A percentile compares a stretch with the other conserved stretches of the same genome.
These are phyloP conservation scores for Phlebiopsis gigantea DNA, from an alignment of 768 basidiomycete species.

Conservation along the genomic window DNA sequence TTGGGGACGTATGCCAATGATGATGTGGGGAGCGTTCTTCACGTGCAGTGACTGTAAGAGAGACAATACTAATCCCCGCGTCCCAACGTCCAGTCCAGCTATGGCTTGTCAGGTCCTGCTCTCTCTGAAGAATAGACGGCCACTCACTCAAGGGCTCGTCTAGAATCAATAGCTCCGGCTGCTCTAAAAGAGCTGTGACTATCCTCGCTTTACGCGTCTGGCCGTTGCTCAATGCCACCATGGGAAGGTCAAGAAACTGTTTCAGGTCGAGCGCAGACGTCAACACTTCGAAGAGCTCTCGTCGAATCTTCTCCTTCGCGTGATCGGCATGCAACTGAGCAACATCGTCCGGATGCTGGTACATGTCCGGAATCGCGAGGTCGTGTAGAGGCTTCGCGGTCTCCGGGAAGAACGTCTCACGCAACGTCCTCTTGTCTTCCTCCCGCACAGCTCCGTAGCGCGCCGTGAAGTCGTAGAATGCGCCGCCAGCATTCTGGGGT, in stretches of 20 bases:
- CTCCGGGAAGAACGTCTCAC: constrained; percentile 63
- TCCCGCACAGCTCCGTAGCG: constrained; percentile 87
- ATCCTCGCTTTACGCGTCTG: constrained; percentile 88
- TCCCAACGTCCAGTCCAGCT: constrained; percentile 75
- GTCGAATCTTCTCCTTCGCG: constrained; percentile 15
- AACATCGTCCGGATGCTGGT: constrained; percentile 17
- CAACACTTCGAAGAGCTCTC: constrained; percentile 45
- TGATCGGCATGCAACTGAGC: constrained; percentile 25
- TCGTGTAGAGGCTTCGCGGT: constrained; percentile 20
- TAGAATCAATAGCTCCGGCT: constrained; percentile 77
- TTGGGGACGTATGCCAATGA: constrained; percentile 63
- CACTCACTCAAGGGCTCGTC: constrained; percentile 86
- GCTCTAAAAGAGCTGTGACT: constrained; percentile 62
- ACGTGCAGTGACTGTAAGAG: constrained; percentile 47
- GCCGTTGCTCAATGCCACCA: constrained; percentile 85
- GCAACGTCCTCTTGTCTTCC: constrained; percentile 73
- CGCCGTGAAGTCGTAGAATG: constrained; percentile 90
- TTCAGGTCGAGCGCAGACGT: constrained; percentile 51
- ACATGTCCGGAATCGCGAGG: constrained; percentile 19
- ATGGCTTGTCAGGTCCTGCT: neutral
- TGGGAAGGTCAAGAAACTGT: constrained; percentile 71
- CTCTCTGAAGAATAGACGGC: too few relatives aligned
- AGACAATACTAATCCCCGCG: constrained; percentile 48
- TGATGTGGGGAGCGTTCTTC: constrained; percentile 46
- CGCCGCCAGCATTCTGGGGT: constrained; percentile 51